phyloP scores from a whole-genome alignment of 768 basidiomycete species.

The Leccinum obscurum region DNA sequence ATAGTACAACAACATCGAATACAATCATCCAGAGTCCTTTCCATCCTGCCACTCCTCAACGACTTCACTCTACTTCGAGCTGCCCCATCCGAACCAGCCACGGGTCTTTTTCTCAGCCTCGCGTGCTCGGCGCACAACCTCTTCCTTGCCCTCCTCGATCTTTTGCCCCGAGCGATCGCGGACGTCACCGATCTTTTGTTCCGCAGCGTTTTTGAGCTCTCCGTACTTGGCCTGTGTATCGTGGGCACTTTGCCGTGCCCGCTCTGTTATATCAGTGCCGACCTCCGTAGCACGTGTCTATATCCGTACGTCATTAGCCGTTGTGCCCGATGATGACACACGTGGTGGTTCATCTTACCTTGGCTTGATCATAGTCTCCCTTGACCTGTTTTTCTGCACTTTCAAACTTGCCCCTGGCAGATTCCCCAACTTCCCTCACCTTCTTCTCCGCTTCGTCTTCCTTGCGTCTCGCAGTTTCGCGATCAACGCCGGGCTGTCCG shows the following conservation, averaged over 20 bases:
- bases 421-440: conserved; percentile 29
- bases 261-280: conserved; percentile 26
- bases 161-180: conserved; percentile 28
- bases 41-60: neutral
- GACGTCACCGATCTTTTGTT: conserved; percentile 24
- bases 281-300: conserved; percentile 21
- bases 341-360: conserved; percentile 27
- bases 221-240: conserved; percentile 27
- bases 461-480: conserved; percentile 28
- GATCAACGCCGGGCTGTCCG: conserved; percentile 20
- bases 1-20: conserved; percentile 1
- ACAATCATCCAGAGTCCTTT: neutral
- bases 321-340: neutral
- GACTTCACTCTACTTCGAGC: conserved; percentile 24
- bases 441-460: conserved; percentile 35
- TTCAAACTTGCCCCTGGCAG: conserved; percentile 34
- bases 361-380: conserved; percentile 34
- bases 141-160: conserved; percentile 33
- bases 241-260: conserved; percentile 26
- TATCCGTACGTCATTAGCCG: neutral
- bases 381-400: conserved; percentile 30
- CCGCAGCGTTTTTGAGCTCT: conserved; percentile 28
- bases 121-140: conserved; percentile 20
- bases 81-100: conserved; percentile 43
- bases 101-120: conserved; percentile 30